Evolutionary conservation across 2,329 filamentous ascomycete genomes (phyloP).

Genomic region (Paraconiothyrium sp.): DNA sequence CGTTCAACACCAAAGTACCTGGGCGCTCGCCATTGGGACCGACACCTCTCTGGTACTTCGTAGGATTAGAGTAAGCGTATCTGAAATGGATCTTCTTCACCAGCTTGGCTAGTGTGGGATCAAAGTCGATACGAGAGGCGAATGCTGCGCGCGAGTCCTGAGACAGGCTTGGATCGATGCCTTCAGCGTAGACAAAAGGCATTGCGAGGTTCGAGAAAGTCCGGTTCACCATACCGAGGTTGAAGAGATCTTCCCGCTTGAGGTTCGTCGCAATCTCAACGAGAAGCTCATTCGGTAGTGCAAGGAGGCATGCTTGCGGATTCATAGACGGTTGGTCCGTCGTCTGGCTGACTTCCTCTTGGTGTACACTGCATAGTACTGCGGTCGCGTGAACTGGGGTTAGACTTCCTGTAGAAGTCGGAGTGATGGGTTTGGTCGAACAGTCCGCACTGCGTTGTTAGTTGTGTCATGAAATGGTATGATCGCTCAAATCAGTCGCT

Average conservation of each 20-base stretch:
- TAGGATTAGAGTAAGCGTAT: neutral
- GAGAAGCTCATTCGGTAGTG: slow-evolving; percentile 2
- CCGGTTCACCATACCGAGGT: neutral
- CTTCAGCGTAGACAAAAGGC: neutral
- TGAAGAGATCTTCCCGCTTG: neutral
- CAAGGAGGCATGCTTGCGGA: neutral
- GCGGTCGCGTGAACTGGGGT: neutral
- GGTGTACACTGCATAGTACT: neutral
- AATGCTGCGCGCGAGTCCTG: neutral
- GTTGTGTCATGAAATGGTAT: neutral
- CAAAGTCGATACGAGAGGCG: neutral
- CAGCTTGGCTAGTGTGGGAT: neutral
- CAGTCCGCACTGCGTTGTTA: neutral
- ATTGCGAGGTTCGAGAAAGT: neutral
- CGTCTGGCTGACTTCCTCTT: neutral
- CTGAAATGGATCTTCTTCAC: neutral
- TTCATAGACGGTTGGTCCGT: neutral
- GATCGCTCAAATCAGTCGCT: too few species aligned
- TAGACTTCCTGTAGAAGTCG: neutral
- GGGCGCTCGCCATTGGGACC: neutral
- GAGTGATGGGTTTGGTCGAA: neutral
- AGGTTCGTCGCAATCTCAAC: neutral
- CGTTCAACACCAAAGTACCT: neutral
- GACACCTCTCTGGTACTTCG: neutral
- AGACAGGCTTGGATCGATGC: neutral